Evolutionary conservation across 192 early-diverging fungal genomes (phyloP), one percentile per base, ranked within the genome.

Genomic region (Entomortierella chlamydospora): DNA sequence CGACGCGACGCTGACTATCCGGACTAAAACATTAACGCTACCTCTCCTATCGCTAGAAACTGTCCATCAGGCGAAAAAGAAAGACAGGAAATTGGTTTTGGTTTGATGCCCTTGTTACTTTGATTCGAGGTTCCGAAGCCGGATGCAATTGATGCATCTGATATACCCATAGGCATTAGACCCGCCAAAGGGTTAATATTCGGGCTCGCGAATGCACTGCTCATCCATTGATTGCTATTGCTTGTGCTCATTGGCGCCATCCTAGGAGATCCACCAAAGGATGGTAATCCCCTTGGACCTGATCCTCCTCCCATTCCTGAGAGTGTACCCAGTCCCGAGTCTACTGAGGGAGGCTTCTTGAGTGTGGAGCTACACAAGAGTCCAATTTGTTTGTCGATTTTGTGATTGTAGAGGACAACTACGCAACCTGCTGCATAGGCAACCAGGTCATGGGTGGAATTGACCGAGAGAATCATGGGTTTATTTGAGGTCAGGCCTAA

Each of bases 371-470:
- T 79, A 30, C 78, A 85, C 58, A 91, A 69, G 60, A 91, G 88
- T 6, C 73, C 86, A 3, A 91, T 66, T 64, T 93, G 92, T 57
- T 87, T 88, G 67, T 93, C 87, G 33, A 81, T 83, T 43, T 84
- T 83, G 72, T 93, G 87, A 76, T 94, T 92, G 81, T 93, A 95
- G 28, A 95, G 74, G 22, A 93, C 88, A 20, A 94, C 83, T 11
- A 89, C 83, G 41, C 90, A 88, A 17, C 93, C 94, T 47, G 93
- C 93, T 0, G 92, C 87, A 79, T 94, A 95, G 13, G 93, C 92
- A 52, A 95, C 80, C 31, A 91, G 59, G 76, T 88, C 83, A 3
- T 85, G 60, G 7, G 67, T 51, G 42, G 87, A 77, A 53, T 89
- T 85, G 45, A 86, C 74, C 8, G 86, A 89, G 23, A 93, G 57